Base-by-base conservation (phyloP, 768 basidiomycete species). In the Boletus rubropictus region DNA sequence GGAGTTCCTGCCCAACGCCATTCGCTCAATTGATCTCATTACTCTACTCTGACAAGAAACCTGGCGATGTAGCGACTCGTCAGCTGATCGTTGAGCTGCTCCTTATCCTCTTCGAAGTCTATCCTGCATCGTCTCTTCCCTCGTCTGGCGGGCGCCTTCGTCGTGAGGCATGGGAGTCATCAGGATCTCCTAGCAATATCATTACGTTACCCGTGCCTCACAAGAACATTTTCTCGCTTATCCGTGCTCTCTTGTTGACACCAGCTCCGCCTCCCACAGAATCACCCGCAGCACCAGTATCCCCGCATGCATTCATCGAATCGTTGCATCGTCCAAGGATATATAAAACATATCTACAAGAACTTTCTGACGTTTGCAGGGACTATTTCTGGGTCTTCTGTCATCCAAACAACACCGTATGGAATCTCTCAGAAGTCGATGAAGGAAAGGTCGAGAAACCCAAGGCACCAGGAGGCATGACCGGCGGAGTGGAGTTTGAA, bases 321-420 rank as follows among this genome's bases (percentile, higher is more conserved):
- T 76, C 76, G 3, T 63, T 86, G 38, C 84, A 85, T 61, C 69
- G 68, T 8, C 79, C 84, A 4, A 68, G 90, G 39, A 80, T 89
- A 39, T 93, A 84, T 72, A 91, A 86, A 69, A 75, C 79, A 7
- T 91, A 89, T 64, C 69, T 94, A 20, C 79, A 80, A 47, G 91
- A 93, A 65, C 70, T 99, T 37, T 84, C 82, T 6, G 94, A 97
- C 58, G 74, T 93, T 4, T 94, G 94, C 62, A 72, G 93, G 20
- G 96, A 99, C 63, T 91, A 90, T 68, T 91, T 89, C 66, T 94
- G 92, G 92, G 85, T 96, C 33, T 95, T 98, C 69, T 97, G 95
- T 63, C 96, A 99, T 62, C 86, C 87, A 3, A 86, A 84, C 62
- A 99, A 98, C 56, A 82, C 83, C 0, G 82, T 98, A 42, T 97